Evolutionary conservation across 495 filamentous ascomycete genomes (phyloP).

Genomic region (Aspergillus leporis): DNA sequence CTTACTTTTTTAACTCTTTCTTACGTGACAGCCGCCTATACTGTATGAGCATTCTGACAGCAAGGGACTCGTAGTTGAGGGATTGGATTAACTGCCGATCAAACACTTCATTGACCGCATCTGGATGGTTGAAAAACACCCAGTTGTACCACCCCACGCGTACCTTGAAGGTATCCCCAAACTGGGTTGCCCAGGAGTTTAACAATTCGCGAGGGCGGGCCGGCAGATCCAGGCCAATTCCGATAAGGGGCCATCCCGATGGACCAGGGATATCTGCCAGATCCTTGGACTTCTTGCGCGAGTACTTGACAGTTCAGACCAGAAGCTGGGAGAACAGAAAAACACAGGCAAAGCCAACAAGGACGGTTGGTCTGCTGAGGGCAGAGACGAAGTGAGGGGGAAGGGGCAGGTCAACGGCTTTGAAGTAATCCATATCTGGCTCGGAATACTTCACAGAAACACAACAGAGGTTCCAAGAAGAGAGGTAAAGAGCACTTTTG

Average conservation of each 20-base stretch:
- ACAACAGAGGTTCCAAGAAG: background rate
- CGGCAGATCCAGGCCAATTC: slow-evolving; percentile 1
- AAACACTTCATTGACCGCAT: slow-evolving; percentile 40
- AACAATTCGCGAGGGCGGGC: background rate
- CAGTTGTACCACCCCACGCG: slow-evolving; percentile 43
- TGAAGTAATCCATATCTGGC: background rate
- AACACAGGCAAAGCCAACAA: slow-evolving; percentile 2
- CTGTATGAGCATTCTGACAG: no score
- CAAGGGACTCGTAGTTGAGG: no score
- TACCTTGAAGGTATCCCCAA: slow-evolving; percentile 8
- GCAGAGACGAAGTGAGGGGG: background rate
- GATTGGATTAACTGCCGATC: no score
- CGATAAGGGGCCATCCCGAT: background rate
- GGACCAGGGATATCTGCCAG: background rate
- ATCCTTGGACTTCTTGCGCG: background rate
- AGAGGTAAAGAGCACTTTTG: no score
- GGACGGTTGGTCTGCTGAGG: background rate
- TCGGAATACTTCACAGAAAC: background rate
- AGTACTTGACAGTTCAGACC: background rate
- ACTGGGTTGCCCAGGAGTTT: slow-evolving; percentile 1
- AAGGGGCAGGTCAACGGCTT: background rate
- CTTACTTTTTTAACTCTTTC: slow-evolving; percentile 23
- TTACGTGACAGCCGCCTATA: no score
- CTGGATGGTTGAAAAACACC: slow-evolving; percentile 41
- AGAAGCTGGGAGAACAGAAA: slow-evolving; percentile 5